Conservation (phyloP, 257 asterid species). For the Lantana camara region DNA sequence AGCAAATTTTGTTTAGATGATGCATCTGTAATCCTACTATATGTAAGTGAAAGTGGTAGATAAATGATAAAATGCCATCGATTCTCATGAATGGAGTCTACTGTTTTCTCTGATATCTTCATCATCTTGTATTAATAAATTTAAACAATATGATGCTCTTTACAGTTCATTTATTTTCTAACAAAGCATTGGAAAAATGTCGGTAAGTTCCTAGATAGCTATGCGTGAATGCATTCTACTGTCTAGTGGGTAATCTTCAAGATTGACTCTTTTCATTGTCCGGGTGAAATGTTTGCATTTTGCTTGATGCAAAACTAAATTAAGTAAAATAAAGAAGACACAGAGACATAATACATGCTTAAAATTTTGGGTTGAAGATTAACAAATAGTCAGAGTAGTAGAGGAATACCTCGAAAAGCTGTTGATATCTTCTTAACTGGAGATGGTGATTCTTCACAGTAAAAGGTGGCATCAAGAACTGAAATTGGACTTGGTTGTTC, state of each 20-base stretch:
- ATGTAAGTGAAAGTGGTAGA: conserved; percentile 9
- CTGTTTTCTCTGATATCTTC: too few relatives aligned
- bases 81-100: too few relatives aligned
- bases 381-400: conserved; percentile 26
- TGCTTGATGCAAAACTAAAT: conserved; percentile 11
- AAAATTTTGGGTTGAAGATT: conserved; percentile 10
- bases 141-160: too few relatives aligned
- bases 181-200: neutral
- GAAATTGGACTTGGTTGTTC: conserved; percentile 99
- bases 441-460: conserved; percentile 81
- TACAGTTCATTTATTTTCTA: conserved; percentile 1
- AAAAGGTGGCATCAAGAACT: conserved; percentile 78
- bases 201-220: conserved; percentile 14
- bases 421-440: conserved; percentile 78
- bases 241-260: conserved; percentile 6
- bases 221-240: conserved; percentile 11
- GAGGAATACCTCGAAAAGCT: conserved; percentile 72
- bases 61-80: neutral
- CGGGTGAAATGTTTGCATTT: conserved; percentile 10
- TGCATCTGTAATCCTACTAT: conserved; percentile 20
- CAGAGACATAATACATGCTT: neutral
- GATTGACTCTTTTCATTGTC: conserved; percentile 13
- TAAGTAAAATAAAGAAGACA: neutral
- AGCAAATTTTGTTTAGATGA: conserved; percentile 26
- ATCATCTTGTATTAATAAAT: too few relatives aligned